Base-by-base conservation (phyloP, 2,329 filamentous ascomycete species). In the Sclerotiophoma versabilis region DNA sequence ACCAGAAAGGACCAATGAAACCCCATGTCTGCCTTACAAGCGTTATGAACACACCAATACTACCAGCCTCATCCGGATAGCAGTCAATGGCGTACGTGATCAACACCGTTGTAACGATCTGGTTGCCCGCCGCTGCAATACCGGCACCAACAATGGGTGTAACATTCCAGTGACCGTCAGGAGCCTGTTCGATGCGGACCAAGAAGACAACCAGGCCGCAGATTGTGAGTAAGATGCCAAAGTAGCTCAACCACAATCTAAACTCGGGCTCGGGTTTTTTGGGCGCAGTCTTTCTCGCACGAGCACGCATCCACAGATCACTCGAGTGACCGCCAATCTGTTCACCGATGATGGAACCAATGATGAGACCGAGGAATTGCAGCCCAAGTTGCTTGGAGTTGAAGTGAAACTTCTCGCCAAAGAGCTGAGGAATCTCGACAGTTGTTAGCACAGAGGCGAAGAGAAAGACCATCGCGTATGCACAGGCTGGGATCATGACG, bases 61-160 rank as follows among this genome's bases (percentile, higher is more conserved):
- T 79, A 1, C 80, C 80, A 0, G 83, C 77, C 33, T 84, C 77
- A 23, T 82, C 75, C 2, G 74, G 77, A 56, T 84, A 80, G 62
- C 82, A 84, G 59, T 87, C 85, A 1, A 87, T 80, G 0, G 83
- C 80, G 64, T 86, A 87, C 0, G 85, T 86, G 20, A 85, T 81
- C 36, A 85, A 65, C 2, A 86, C 81, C 0, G 85, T 87, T 0
- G 84, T 87, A 14, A 86, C 77, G 34, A 87, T 80, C 67, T 87
- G 84, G 54, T 85, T 86, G 0, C 85, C 84, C 5, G 78, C 80
- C 0, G 79, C 80, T 0, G 75, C 73, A 30, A 80, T 78, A 0
- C 77, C 83, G 5, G 77, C 78, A 4, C 84, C 84, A 14, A 86
- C 64, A 12, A 84, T 73, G 0, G 84, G 84, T 0, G 82, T 84